These are phyloP conservation scores for Prototheca wickerhamii DNA, from an alignment of 163 green algal species.

Conservation along the genomic window DNA sequence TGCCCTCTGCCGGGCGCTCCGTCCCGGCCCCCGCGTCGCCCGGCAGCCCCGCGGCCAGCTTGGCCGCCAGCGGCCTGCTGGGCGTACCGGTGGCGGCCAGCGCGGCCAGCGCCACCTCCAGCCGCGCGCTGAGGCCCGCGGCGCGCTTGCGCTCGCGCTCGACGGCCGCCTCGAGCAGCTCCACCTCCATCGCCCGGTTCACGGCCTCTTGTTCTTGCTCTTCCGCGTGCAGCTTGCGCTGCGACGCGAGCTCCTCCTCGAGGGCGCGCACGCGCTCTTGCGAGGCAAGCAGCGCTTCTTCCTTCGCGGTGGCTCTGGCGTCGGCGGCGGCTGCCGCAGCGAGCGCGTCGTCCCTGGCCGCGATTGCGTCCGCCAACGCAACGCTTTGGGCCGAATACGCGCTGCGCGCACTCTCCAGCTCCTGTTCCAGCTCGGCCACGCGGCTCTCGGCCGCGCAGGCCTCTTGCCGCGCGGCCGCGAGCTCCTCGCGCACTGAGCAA, in stretches of 20 bases:
- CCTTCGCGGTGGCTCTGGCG: no score
- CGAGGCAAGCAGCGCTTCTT: not conserved
- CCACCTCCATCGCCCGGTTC: constrained; percentile 38
- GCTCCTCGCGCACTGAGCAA: no score
- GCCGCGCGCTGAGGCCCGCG: constrained; percentile 15
- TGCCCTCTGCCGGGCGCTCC: constrained; percentile 25
- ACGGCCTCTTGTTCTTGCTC: constrained; percentile 9
- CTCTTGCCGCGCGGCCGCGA: no score
- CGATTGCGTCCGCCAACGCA: not conserved
- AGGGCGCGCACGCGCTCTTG: not conserved
- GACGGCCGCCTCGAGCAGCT: constrained; percentile 36
- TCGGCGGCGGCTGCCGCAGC: no score
- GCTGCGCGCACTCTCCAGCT: not conserved
- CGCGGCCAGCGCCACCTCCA: constrained; percentile 21
- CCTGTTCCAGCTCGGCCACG: not conserved
- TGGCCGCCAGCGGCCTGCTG: constrained; percentile 10
- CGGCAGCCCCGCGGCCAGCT: constrained; percentile 9
- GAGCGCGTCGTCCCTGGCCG: not conserved
- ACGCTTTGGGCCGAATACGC: no score
- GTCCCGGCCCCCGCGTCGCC: not conserved
- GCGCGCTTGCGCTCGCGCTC: constrained; percentile 25
- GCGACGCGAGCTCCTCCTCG: not conserved
- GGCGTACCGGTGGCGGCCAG: constrained; percentile 17
- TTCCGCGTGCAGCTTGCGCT: not conserved
- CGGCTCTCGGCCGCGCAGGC: no score